Evolutionary conservation across 129 eudicot genomes (phyloP), one percentile per base, ranked within the genome.

Genomic region (Artemisia annua): DNA sequence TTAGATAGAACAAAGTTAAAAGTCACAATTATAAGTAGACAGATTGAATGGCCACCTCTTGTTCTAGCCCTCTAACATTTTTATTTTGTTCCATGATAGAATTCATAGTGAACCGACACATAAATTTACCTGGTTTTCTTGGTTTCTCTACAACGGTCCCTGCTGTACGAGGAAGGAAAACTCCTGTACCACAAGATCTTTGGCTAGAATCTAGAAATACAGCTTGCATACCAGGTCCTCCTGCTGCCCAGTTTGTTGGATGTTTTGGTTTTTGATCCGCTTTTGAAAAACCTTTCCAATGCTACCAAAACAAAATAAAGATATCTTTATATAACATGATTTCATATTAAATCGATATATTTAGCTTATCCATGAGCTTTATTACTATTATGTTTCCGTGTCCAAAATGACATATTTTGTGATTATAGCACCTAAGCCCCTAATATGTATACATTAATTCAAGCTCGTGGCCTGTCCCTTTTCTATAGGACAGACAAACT

Each of bases 101-200:
- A 6, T 12, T 13, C 44, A 52, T 52, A 12, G 4, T 7, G n/a
- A 63, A 70, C 18, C 1, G 11, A 20, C 62, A 52, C 54, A 53
- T 0, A 54, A 65, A 9, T 44, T 18, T 80, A 91, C 97, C 90
- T 58, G 92, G 86, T 86, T 86, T 91, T 19, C 70, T 82, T 54
- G 80, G 74, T 32, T 81, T 70, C 24, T 77, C 81, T 15, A 54
- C 67, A 48, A 75, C 76, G 7, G 74, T 57, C 44, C 73, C 90
- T 52, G 75, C 82, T 22, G 70, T 64, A 51, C 90, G 84, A 14
- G 97, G 95, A 79, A 91, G 89, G 58, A 91, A 91, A 52, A 91
- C 95, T 11, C 97, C 97, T 1, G 97, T 91, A 24, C 97, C 97
- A 9, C 88, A 75, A 28, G 95, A 80, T 73, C 74, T 82, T 67